Evolutionary conservation across 2,329 filamentous ascomycete species (phyloP).

Genomic region (Capronia americana): DNA sequence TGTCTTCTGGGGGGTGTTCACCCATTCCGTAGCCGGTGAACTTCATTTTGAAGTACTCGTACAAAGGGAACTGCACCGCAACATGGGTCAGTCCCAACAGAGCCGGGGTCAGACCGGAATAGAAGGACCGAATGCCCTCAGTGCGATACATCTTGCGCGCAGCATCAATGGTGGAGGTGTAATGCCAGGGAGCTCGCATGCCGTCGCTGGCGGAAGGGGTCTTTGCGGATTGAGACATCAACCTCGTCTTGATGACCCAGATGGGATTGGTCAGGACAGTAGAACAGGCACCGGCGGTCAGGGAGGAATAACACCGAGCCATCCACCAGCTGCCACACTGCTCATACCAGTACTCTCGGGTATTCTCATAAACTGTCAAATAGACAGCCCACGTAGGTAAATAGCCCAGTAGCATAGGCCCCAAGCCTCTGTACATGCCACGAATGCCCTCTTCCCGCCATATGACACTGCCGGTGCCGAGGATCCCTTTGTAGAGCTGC

Average conservation of each 20-base stretch:
- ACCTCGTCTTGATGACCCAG: conserved; percentile 97
- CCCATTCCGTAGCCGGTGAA: conserved; percentile 94
- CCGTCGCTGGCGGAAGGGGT: conserved; percentile 60
- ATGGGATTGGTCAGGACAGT: conserved; percentile 96
- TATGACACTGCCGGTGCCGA: conserved; percentile 85
- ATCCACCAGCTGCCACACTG: conserved; percentile 75
- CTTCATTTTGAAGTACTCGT: conserved; percentile 87
- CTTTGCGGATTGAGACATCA: conserved; percentile 85
- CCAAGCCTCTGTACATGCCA: conserved; percentile 90
- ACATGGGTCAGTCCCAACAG: conserved; percentile 92
- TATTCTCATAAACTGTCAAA: conserved; percentile 93
- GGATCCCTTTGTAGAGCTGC: conserved; percentile 78
- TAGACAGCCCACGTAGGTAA: conserved; percentile 98
- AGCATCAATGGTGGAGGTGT: conserved; percentile 85
- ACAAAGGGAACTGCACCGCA: conserved; percentile 94
- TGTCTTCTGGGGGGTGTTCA: conserved; percentile 62
- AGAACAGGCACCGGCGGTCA: conserved; percentile 88
- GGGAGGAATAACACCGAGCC: conserved; percentile 85
- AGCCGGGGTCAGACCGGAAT: conserved; percentile 91
- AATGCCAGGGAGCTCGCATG: conserved; percentile 74
- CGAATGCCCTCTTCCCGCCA: conserved; percentile 85
- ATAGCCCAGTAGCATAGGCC: conserved; percentile 94
- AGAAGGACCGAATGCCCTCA: conserved; percentile 89
- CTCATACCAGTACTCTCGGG: conserved; percentile 71
- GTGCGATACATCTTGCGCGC: conserved; percentile 93